A percentile compares a stretch with the other conserved stretches of the same genome.
phyloP scores from a whole-genome alignment of 352 stramenopile species.

The Globisporangium iwayamae region DNA sequence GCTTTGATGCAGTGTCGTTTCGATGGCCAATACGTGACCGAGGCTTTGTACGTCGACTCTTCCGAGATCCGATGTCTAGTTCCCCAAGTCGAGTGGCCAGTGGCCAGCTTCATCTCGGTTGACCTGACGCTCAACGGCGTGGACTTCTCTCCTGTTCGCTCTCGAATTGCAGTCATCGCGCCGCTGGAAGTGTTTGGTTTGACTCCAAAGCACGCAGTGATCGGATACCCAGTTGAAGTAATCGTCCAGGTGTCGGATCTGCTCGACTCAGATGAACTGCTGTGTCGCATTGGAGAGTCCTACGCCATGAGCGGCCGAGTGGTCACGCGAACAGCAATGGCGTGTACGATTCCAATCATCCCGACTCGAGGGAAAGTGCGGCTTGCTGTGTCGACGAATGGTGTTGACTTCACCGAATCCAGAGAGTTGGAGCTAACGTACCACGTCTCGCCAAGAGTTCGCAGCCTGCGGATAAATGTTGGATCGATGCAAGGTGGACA shows the following conservation, averaged over 20 bases:
- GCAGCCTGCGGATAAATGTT: slow-evolving; percentile 12
- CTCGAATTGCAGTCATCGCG: slow-evolving; percentile 24
- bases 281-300: slow-evolving; percentile 33
- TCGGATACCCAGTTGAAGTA: slow-evolving; percentile 24
- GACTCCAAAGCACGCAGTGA: slow-evolving; percentile 23
- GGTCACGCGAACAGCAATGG: slow-evolving; percentile 25
- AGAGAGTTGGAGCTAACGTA: slow-evolving; percentile 19
- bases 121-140: slow-evolving; percentile 32
- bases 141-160: slow-evolving; percentile 27
- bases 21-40: slow-evolving; percentile 9
- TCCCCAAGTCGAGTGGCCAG: slow-evolving; percentile 15
- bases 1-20: slow-evolving; percentile 25
- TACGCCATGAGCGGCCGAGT: slow-evolving; percentile 15
- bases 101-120: slow-evolving; percentile 22
- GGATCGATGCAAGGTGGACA: slow-evolving; percentile 33
- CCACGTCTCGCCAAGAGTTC: slow-evolving; percentile 15
- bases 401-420: slow-evolving; percentile 29
- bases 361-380: slow-evolving; percentile 14
- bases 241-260: slow-evolving; percentile 21
- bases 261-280: slow-evolving; percentile 15
- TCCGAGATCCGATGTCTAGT: slow-evolving; percentile 26
- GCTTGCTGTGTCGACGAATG: slow-evolving; percentile 36
- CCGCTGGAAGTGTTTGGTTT: slow-evolving; percentile 26
- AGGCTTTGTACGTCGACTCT: slow-evolving; percentile 17
- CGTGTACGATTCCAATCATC: slow-evolving; percentile 26